Percentiles rank a stretch among this genome's conserved stretches.
Conservation (phyloP, 1,139 yeast genomes). For the Geotrichum klebahnii region DNA sequence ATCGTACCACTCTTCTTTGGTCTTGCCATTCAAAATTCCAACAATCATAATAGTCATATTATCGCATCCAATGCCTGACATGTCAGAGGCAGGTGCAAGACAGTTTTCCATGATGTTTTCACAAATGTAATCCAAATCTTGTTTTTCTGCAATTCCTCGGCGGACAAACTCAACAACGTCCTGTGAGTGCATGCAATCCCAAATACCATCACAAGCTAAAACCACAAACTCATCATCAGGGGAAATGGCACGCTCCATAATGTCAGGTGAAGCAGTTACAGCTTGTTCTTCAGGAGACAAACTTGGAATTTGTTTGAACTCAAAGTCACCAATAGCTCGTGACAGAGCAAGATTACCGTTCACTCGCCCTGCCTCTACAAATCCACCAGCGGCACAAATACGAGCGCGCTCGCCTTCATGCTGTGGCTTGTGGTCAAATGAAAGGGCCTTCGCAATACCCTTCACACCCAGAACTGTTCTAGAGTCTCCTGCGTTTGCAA, state of each 20-base stretch:
- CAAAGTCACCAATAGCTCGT: constrained; percentile 96
- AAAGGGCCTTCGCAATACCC: constrained; percentile 84
- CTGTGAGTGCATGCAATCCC: constrained; percentile 96
- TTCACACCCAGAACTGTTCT: constrained; percentile 83
- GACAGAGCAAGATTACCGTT: constrained; percentile 94
- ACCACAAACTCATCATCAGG: constrained; percentile 80
- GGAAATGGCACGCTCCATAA: constrained; percentile 66
- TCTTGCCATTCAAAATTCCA: constrained; percentile 70
- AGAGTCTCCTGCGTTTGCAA: constrained; percentile 94
- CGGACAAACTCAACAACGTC: constrained; percentile 91
- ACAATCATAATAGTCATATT: constrained; percentile 93
- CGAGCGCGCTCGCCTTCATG: constrained; percentile 91
- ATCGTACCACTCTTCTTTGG: constrained; percentile 84
- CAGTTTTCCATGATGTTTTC: constrained; percentile 92
- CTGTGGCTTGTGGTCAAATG: constrained; percentile 93
- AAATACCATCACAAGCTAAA: constrained; percentile 96
- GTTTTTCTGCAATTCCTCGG: constrained; percentile 74
- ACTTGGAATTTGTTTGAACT: constrained; percentile 71
- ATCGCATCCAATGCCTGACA: constrained; percentile 95
- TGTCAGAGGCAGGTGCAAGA: constrained; percentile 88
- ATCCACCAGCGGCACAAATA: constrained; percentile 93
- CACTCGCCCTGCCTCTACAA: constrained; percentile 91
- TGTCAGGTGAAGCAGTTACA: constrained; percentile 91
- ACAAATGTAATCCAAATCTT: constrained; percentile 66
- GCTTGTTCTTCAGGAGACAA: constrained; percentile 94